A percentile compares a stretch with the other conserved stretches of the same genome.
These are phyloP conservation scores for Penicillium sp. DNA, from an alignment of 2,329 filamentous ascomycete species.

Conservation along the genomic window DNA sequence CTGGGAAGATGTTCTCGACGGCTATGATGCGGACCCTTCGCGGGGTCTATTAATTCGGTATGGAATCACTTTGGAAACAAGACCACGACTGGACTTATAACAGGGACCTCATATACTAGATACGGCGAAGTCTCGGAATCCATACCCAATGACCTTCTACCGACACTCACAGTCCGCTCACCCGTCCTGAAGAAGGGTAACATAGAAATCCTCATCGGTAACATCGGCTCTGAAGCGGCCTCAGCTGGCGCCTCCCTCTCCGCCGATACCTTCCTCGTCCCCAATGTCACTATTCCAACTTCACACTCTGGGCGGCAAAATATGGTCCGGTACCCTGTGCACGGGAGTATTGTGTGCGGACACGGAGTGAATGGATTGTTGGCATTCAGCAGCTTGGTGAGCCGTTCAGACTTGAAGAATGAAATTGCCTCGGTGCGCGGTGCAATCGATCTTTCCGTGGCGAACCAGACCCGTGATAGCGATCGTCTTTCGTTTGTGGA, in stretches of 20 bases:
- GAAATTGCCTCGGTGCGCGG: constrained; percentile 35
- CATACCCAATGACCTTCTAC: constrained; percentile 51
- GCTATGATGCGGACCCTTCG: constrained; percentile 45
- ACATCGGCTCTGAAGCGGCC: constrained; percentile 49
- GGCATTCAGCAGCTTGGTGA: constrained; percentile 33
- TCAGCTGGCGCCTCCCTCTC: constrained; percentile 51
- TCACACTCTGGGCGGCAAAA: constrained; percentile 64
- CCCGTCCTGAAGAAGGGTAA: constrained; percentile 54
- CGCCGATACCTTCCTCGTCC: constrained; percentile 69
- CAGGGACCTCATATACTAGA: constrained; percentile 32
- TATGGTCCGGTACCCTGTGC: constrained; percentile 75
- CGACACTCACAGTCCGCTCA: constrained; percentile 57
- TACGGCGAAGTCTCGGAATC: constrained; percentile 54
- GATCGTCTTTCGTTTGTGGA: constrained; percentile 57
- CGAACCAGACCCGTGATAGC: constrained; percentile 34
- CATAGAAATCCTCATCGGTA: constrained; percentile 60
- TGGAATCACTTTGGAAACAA: not conserved
- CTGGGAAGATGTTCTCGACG: constrained; percentile 65
- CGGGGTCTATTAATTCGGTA: constrained; percentile 65
- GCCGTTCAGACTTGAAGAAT: constrained; percentile 30
- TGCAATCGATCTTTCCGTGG: constrained; percentile 46
- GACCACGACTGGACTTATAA: not conserved
- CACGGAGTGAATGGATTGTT: constrained; percentile 67
- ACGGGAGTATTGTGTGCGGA: constrained; percentile 72
- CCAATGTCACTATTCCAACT: constrained; percentile 66